Base-by-base conservation (phyloP, 2,329 filamentous ascomycete genomes). In the Penicillium sp. region DNA sequence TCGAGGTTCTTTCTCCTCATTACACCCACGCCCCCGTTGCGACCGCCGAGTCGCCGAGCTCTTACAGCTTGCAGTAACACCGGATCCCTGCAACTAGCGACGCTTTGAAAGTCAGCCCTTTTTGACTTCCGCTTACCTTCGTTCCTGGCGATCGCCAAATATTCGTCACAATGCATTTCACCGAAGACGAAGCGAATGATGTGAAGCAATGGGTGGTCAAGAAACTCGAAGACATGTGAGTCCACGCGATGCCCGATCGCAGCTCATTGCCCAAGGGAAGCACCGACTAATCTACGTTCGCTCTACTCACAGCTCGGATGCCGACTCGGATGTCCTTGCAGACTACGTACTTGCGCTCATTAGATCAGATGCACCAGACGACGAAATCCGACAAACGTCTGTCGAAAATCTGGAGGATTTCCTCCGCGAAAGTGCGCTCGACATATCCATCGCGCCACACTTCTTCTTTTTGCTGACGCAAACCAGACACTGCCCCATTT, bases 301-400 rank as follows among this genome's bases (percentile, higher is more conserved):
- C 27, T 33, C 38, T 40, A 4, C 16, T 47, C 48, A 41, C 59
- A 83, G 81, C 56, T 82, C 80, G n/a, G 82, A 85, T 64, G 82
- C 81, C 27, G 82, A 85, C 63, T 77, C 77, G 11, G 81, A 82
- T 57, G 80, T 85, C 2, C 77, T 85, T 18, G 81, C 81, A 27
- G 82, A 85, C 58, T 85, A 85, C 61, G 81, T 85, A 7, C 71
- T 84, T 42, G 82, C 81, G 20, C 74, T 85, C 27, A 75, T 85
- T 39, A 77, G 76, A 39, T 77, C 76, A 14, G 80, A 83, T 57
- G 80, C 80, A 36, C 71, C 78, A 3, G 78, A 81, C 51, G 75
- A 77, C n/a, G 72, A 77, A 48, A 77, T 83, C 44, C 74, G 74
- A 60, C 69, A 75, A 52, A 79, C 74, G 45, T 81, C 79, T 31